Conservation (phyloP, 2,329 filamentous ascomycete species). For the Bimuria novae-zelandiae region DNA sequence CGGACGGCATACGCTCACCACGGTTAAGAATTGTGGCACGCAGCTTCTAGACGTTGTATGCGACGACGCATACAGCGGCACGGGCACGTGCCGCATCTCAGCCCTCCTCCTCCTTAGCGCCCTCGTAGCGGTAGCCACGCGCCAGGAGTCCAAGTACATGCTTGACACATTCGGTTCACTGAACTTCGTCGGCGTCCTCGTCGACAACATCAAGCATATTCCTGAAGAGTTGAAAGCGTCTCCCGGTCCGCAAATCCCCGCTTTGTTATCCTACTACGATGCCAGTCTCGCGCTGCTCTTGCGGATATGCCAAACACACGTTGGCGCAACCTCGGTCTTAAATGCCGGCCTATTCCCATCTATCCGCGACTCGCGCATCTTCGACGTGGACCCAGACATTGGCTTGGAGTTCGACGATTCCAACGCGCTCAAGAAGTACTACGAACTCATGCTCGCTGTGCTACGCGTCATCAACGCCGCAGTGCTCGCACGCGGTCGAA, state of each 20-base stretch:
- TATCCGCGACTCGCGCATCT: constrained; percentile 81
- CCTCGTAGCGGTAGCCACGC: constrained; percentile 72
- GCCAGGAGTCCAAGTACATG: constrained; percentile 73
- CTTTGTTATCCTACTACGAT: constrained; percentile 66
- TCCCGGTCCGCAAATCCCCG: constrained; percentile 53
- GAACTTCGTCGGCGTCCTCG: constrained; percentile 88
- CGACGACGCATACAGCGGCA: constrained; percentile 88
- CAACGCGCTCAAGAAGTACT: constrained; percentile 77
- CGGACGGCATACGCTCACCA: constrained; percentile 62
- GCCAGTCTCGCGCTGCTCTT: constrained; percentile 82
- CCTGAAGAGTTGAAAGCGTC: constrained; percentile 64
- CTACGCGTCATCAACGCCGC: constrained; percentile 82
- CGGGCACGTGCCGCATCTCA: constrained; percentile 79
- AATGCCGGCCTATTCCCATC: constrained; percentile 86
- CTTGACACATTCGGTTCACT: constrained; percentile 80
- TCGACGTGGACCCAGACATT: constrained; percentile 88
- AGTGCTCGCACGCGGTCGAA: constrained; percentile 77
- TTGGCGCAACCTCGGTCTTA: constrained; percentile 85
- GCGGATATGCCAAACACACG: constrained; percentile 79
- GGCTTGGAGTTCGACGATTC: constrained; percentile 75
- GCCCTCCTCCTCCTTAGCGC: constrained; percentile 83
- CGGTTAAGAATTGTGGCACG: constrained; percentile 79
- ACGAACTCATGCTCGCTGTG: constrained; percentile 78
- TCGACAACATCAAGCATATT: constrained; percentile 83
- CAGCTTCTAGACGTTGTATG: constrained; percentile 84